Evolutionary conservation across 192 early-diverging fungal species (phyloP), one percentile per base, ranked within the genome.

Genomic region (Piromyces finnis): DNA sequence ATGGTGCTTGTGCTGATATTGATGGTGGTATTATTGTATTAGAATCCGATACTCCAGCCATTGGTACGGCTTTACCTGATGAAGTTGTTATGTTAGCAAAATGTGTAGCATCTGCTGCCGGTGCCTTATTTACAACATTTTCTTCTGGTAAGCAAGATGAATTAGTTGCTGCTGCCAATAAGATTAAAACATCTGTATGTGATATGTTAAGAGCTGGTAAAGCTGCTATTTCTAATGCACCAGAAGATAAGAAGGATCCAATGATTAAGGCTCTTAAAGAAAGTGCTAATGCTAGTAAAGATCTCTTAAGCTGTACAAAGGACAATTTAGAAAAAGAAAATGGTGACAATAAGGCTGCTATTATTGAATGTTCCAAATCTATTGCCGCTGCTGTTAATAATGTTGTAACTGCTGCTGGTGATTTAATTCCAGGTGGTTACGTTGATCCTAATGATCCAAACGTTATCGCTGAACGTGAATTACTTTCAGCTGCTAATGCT

Each of bases 361-460:
- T 90, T 17, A 84, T 87, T 78, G 79, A 29, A 7, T 80, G 79
- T 32, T 84, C 88, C 6, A 85, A 87, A 59, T 79, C 82, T 2
- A 81, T 90, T 14, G 83, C 83, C 14, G 13, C 83, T 30, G 78
- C 89, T 29, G 84, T 90, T 68, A 88, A 85, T 78, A 82, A 78
- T 15, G 80, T 90, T n/a, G 85, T 86, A 0, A 79, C 77, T 17
- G 78, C 87, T 15, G 82, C 86, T 2, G 77, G 80, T 32, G 77
- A 51, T 26, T 82, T 90, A 18, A 80, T 90, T 29, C 86, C 89
- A 2, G 80, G 41, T 28, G 89, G 89, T 41, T 90, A 90, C 78
- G 87, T 88, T 26, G 89, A 90, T 82, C 85, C 85, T 30, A 91
- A 88, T 77, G 89, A 90, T 81, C 87, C 89, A 18, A 87, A 90